Base-by-base conservation (phyloP, 2,329 filamentous ascomycete genomes). In the Exophiala calicioides region DNA sequence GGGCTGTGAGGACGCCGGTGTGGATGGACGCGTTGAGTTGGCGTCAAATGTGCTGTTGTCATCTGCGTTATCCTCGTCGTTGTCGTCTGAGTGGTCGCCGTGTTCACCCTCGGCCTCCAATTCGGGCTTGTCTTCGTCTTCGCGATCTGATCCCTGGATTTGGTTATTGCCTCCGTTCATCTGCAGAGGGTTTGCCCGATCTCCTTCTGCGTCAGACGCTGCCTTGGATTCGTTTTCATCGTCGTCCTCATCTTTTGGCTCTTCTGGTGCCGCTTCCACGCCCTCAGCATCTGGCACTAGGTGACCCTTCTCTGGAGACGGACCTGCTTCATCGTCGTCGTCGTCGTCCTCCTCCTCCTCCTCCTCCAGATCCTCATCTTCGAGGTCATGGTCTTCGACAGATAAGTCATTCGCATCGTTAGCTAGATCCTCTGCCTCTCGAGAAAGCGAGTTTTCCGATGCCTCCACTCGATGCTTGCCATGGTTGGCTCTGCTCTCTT, bases 401-500 rank as follows among this genome's bases (percentile, higher is more conserved):
- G 54, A 52, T 4, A 56, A 20, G 2, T 49, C 48, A 18, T 46
- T 40, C 4, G 54, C 51, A 34, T 55, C 37, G 13, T 55, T 59
- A 20, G 56, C 53, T 7, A 56, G 40, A 36, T 56, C 59, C 29
- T 62, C 60, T 10, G 37, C 41, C 41, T 57, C 46, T 7, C 55
- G 42, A 20, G 62, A 56, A 4, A 48, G 44, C 39, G 53, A 43
- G 24, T 50, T 56, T 19, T 57, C 53, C 21, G 55, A 46, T 21
- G 62, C 61, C n/a, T 75, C 70, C 24, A 84, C 56, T 44, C 84
- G 77, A 64, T 94, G 86, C 64, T 88, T 91, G 31, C 83, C 76
- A 65, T 96, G 90, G 47, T 82, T 86, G 3, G 76, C 78, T 64
- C 89, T 87, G 68, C 90, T 95, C 60, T 90, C 86, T 45, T 94